Evolutionary conservation across 306 rosid genomes (phyloP), one percentile per base, ranked within the genome.

Genomic region (Glycine latifolia): DNA sequence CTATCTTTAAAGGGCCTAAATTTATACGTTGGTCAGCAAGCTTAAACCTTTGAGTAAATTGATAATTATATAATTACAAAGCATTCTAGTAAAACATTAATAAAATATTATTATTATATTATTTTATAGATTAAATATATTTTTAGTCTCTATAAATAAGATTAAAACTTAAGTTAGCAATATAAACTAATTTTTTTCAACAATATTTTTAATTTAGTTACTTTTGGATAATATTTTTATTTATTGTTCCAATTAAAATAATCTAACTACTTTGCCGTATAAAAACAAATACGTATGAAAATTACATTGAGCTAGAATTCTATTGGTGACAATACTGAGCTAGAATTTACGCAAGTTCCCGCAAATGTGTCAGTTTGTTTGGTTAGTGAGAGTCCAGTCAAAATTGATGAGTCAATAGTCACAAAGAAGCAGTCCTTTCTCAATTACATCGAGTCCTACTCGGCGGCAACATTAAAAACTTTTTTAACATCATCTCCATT

Each of bases 381-480:
- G 78, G 59, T 39, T 3, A 71, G 75, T 63, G 75, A 73, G 11
- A 63, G 73, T 81, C 59, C 49, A 63, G 67, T 49, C 72, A 72
- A 73, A 81, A 39, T 62, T 62, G 79, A 76, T 52, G 79, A 73
- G 79, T 81, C 84, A 62, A 73, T 67, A 50, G 79, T 61, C 84
- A 80, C 47, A 4, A 37, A 3, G 10, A 12, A 37, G 70, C 15
- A 37, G 46, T 61, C 83, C 49, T 61, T 61, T 37, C 17, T 60
- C 67, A 13, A 16, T 8, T 8, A 17, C 55, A 48, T 13, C 33
- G 2, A 71, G 53, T 73, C 66, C 73, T 71, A 11, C 56, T 80
- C 15, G 71, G 50, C 79, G 71, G 83, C 83, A 60, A 70, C 70
- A 9, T 55, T 56, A 11, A 1, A 67, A 68, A 79, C 31, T 4